Conservation (phyloP, 2,329 filamentous ascomycete species). For the Phyllachora maydis region DNA sequence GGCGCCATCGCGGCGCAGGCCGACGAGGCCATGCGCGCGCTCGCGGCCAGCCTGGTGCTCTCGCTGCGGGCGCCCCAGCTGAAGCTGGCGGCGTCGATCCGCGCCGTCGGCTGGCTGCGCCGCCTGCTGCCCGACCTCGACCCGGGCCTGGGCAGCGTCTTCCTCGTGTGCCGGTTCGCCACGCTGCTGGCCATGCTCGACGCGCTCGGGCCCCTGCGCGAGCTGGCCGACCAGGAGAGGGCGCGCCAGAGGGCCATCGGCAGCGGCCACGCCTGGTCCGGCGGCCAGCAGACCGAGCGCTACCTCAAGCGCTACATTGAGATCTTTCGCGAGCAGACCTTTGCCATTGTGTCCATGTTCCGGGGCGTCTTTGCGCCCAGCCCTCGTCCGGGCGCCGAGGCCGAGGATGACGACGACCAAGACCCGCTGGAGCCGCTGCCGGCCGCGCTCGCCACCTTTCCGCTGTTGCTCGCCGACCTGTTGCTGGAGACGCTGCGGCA, state of each 20-base stretch:
- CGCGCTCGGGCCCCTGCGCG: constrained; percentile 66
- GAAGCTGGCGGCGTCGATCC: constrained; percentile 75
- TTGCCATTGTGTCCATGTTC: constrained; percentile 87
- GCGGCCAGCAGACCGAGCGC: constrained; percentile 80
- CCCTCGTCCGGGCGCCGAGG: constrained; percentile 1
- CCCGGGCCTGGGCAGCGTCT: constrained; percentile 48
- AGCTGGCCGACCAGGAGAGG: constrained; percentile 75
- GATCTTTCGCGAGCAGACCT: constrained; percentile 93
- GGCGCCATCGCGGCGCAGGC: constrained; percentile 55
- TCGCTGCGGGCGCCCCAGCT: constrained; percentile 58
- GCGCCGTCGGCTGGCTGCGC: constrained; percentile 79
- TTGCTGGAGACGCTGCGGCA: constrained; percentile 53
- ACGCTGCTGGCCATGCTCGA: constrained; percentile 63
- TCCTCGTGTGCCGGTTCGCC: constrained; percentile 67
- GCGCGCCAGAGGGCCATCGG: constrained; percentile 20
- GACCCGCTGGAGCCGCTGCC: constrained; percentile 41
- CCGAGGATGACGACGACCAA: constrained; percentile 4
- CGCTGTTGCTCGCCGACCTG: constrained; percentile 63
- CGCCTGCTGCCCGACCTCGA: constrained; percentile 69
- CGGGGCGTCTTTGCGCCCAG: constrained; percentile 64
- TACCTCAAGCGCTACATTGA: constrained; percentile 93
- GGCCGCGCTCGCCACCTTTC: constrained; percentile 63
- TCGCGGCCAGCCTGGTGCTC: constrained; percentile 66
- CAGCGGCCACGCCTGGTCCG: constrained; percentile 28
- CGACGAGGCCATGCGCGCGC: constrained; percentile 70